Evolutionary conservation across 306 rosid species (phyloP), one percentile per base, ranked within the genome.

Genomic region (Gleditsia sinensis): DNA sequence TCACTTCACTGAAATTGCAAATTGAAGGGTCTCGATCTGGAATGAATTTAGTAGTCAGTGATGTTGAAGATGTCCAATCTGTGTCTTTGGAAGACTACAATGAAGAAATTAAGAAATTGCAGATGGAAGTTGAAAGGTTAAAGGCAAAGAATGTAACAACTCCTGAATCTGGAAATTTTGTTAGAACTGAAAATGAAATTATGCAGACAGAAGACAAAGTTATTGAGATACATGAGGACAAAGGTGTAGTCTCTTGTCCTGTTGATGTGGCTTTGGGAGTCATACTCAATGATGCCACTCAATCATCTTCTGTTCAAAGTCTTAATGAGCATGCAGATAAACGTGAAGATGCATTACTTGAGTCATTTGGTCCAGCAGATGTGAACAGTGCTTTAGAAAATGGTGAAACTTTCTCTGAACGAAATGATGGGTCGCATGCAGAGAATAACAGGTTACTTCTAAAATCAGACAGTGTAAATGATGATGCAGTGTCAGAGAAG

Each of bases 1-100:
- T 94, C 82, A 86, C 93, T 58, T 86, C 96, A 23, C 85, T 94
- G 85, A 94, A 92, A 86, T 75, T 90, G 96, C 95, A 87, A 32
- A 86, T 83, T 80, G 96, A 83, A 75, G 96, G 90, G 62, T 92
- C 87, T 82, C 60, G 6, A 63, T 82, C 78, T 32, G 89, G 91
- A 71, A 71, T 54, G 63, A 79, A 73, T 84, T 74, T 75, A 27
- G 71, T 72, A 45, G 79, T 69, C 40, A 43, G 49, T 70, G 91
- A 94, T 53, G 71, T 72, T 61, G 79, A 86, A 69, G 67, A 78
- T 80, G 80, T 71, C 55, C 89, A 82, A 78, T 77, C 86, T 69
- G 81, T 78, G 60, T 82, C 86, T 51, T 67, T 79, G 66, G 96
- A 88, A 67, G 84, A 55, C 59, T 90, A 90, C 79, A 87, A 88